phyloP scores from a whole-genome alignment of 2,329 filamentous ascomycete genomes.

The Boeremia lycopersici region DNA sequence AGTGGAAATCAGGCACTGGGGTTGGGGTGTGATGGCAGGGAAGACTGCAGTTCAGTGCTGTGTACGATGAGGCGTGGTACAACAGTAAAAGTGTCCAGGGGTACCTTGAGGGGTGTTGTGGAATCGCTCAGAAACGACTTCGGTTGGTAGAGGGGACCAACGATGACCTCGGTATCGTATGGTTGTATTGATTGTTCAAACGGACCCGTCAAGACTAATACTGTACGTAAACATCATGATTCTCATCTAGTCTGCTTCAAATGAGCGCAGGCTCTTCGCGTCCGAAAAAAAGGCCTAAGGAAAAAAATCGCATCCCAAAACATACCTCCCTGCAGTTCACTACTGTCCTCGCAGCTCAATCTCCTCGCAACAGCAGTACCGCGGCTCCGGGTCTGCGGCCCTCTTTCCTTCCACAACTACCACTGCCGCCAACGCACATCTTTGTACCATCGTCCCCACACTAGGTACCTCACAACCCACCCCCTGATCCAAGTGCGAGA shows the following conservation, averaged over 20 bases:
- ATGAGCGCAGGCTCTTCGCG: too few species aligned
- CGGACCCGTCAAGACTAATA: not conserved
- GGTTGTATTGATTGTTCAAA: not conserved
- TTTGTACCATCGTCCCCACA: not conserved
- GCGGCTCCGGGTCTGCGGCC: not conserved
- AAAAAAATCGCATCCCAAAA: not conserved
- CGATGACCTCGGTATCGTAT: not conserved
- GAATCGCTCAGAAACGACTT: conserved; percentile 4
- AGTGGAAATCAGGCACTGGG: conserved; percentile 48
- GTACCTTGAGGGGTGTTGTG: conserved; percentile 14
- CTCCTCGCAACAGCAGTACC: not conserved
- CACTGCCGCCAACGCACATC: not conserved
- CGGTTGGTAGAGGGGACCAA: not conserved
- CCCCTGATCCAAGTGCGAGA: not conserved
- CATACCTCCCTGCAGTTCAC: not conserved
- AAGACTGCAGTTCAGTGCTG: conserved; percentile 47
- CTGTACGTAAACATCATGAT: not conserved
- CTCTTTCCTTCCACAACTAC: not conserved
- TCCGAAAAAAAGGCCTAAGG: too few species aligned
- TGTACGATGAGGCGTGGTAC: conserved; percentile 55
- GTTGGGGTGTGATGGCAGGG: conserved; percentile 50
- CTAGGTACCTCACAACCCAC: not conserved
- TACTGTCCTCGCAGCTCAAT: not conserved
- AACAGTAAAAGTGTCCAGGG: conserved; percentile 15
- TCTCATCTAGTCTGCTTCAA: too few species aligned